Base-by-base conservation (phyloP, 2,329 filamentous ascomycete genomes). In the Pseudogymnoascus sp. region DNA sequence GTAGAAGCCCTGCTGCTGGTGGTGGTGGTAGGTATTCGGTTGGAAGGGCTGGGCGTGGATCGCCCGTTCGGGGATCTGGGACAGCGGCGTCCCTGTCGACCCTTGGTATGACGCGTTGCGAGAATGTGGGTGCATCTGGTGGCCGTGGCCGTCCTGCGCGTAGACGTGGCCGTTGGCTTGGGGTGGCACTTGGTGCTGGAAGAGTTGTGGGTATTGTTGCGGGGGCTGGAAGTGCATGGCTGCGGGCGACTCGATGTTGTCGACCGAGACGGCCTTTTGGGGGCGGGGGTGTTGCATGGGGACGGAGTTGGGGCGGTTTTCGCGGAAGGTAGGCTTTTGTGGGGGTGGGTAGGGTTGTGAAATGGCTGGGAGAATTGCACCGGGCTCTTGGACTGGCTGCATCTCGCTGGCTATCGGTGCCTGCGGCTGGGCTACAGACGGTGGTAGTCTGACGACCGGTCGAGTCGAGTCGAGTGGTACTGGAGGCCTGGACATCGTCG, bases 221-320 rank as follows among this genome's bases (percentile, higher is more conserved):
- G 83, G 82, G 64, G 81, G 80, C 28, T 78, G 77, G 74, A 85
- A 76, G 66, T 79, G 68, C 78, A 78, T 59, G 72, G 74, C 62
- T 74, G 71, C 67, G 76, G 92, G 91, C 6, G 89, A 89, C 73
- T 97, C 94, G 67, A 97, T 96, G 68, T 91, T 91, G 62, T 91
- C 90, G 62, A 97, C 86, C 8, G 92, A 97, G 32, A 97, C 90
- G 5, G 91, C 82, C 78, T 97, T 97, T 73, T 97, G 92, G 7
- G 94, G 93, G 59, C 90, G 88, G 62, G 94, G 94, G 72, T 97
- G 94, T 72, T 97, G 90, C 86, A 97, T 96, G 0, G 91, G 83
- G 66, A 83, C 77, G 43, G 76, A 73, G 65, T 72, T 78, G 4
- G 78, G 74, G 43, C 79, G 76, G 66, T 78, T 84, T 70, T 86